A percentile compares a stretch with the other conserved stretches of the same genome.
phyloP scores from a whole-genome alignment of 2,329 filamentous ascomycete genomes.

The Fusarium sp. region DNA sequence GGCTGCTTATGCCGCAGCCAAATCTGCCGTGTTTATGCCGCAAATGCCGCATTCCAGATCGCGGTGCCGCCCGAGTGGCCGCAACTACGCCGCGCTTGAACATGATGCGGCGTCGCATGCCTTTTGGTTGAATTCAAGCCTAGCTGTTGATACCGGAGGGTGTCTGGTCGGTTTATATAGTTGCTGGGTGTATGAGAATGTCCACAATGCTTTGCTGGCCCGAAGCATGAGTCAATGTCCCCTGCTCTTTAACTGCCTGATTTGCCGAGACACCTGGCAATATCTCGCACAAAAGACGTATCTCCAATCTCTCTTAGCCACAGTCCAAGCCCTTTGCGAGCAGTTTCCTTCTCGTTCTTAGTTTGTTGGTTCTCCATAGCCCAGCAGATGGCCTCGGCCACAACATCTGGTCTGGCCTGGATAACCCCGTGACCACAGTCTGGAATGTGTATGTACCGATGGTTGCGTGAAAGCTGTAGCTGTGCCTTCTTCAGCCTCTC shows the following conservation, averaged over 20 bases:
- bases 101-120: constrained; percentile 8
- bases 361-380: constrained; percentile 21
- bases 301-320: neutral
- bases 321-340: neutral
- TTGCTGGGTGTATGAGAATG: too few species aligned
- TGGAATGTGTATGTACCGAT: constrained; percentile 32
- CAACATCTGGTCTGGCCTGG: constrained; percentile 23
- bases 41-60: neutral
- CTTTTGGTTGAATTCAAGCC: neutral
- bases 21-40: neutral
- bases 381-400: constrained; percentile 26
- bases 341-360: rapidly evolving
- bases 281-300: neutral
- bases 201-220: too few species aligned
- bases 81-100: constrained; percentile 10
- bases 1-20: constrained; percentile 14
- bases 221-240: neutral
- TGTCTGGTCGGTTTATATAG: too few species aligned
- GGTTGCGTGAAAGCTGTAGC: constrained; percentile 23
- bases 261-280: neutral
- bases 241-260: neutral
- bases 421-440: constrained; percentile 35
- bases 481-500: constrained; percentile 36
- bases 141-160: too few species aligned
- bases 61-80: neutral